Percentiles rank a stretch among this genome's conserved stretches.
Conservation (phyloP, 2,329 filamentous ascomycete species). For the Zymoseptoria tritici region DNA sequence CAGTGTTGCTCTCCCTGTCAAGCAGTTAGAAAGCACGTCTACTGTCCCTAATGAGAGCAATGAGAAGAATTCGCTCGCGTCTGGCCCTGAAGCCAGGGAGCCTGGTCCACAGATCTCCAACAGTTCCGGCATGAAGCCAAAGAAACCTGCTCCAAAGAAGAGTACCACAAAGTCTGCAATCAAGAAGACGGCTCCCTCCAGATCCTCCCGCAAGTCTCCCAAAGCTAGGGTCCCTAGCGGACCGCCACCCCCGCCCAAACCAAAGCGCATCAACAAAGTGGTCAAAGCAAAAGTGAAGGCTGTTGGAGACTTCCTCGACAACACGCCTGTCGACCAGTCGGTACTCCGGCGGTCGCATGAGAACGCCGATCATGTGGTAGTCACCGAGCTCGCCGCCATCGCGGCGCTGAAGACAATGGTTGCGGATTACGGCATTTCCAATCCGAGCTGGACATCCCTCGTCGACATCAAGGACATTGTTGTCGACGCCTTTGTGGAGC, state of each 20-base stretch:
- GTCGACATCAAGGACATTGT: constrained; percentile 5
- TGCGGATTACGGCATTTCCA: constrained; percentile 2
- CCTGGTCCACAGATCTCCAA: background rate
- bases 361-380: constrained; percentile 1
- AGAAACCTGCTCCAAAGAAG: constrained; percentile 2
- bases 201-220: background rate
- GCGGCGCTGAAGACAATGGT: constrained; percentile 2
- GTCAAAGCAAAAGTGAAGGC: constrained; percentile 2
- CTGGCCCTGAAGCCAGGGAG: background rate
- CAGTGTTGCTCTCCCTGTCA: background rate
- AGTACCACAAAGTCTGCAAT: background rate
- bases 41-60: background rate
- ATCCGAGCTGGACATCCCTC: background rate
- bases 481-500: background rate
- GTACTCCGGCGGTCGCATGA: background rate
- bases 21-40: background rate
- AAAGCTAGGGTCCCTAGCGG: background rate
- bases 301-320: constrained; percentile 1
- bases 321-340: background rate
- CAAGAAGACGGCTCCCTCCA: background rate
- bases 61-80: background rate
- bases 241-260: background rate
- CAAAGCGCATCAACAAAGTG: constrained; percentile 3
- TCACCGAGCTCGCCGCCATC: constrained; percentile 1
- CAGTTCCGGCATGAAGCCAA: constrained; percentile 1